Evolutionary conservation across 2,329 filamentous ascomycete species (phyloP), one percentile per base, ranked within the genome.

Genomic region (Penicillium sp.): DNA sequence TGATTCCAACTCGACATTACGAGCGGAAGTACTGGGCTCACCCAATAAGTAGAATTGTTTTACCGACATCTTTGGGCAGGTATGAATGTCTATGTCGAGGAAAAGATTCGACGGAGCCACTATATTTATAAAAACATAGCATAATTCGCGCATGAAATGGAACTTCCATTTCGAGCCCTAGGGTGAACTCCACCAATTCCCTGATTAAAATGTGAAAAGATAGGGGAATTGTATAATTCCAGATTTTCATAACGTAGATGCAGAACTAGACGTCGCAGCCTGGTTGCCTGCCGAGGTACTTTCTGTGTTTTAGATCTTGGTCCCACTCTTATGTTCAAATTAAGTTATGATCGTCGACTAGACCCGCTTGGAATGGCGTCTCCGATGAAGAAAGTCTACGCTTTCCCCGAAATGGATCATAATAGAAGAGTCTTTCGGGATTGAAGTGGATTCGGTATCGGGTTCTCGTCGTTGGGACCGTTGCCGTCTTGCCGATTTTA

Each of bases 11-110:
- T 65, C 59, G 21, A 71, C 54, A 47, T 57, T 45, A 16, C 53
- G 63, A 10, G 67, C 58, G 23, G 66, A 63, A 10, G 67, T 62
- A 43, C 51, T 54, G 25, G 60, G 51, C 31, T 67, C 65, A 19
- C 64, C 65, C 48, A 64, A 51, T 43, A 67, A 27, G 19, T 65
- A 60, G 39, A 67, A 67, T 23, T 60, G 49, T 27, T 66, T 63
- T 7, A 50, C 55, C 39, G 54, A 37, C 63, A 63, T 66, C 11
- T 10, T 64, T 39, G 23, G n/a, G 11, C 11, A 48, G n/a, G 26
- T 25, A 47, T 16, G 27, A 16, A n/a, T n/a, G 19, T 42, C 16
- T 19, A 11, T 27, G 16, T 42, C 31, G 37, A 54, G n/a, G 27
- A 31, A 54, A 35, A 33, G 23, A 23, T 14, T 47, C 26, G n/a